Evolutionary conservation across 495 filamentous ascomycete species (phyloP), one percentile per base, ranked within the genome.

Genomic region (Daldinia concentrica): DNA sequence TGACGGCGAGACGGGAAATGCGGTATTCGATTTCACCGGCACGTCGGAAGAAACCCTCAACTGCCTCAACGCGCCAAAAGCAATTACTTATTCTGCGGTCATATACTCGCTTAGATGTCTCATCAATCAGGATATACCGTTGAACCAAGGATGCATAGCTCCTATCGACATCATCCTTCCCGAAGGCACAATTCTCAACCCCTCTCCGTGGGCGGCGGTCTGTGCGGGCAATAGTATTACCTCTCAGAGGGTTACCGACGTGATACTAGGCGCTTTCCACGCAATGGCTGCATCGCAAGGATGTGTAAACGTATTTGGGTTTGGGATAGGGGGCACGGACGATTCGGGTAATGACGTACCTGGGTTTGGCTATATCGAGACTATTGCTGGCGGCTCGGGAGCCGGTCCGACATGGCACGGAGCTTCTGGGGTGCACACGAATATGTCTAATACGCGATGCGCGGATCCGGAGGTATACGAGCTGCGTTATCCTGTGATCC

Each of bases 401-500:
- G 92, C 92, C 0, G 91, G 92, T 0, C 86, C 88, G 11, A 82
- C 84, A 32, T 95, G 92, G 92, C 81, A 89, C 58, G 92, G 92
- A 19, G 90, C 91, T 11, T 87, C 82, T 12, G 92, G 92, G 24
- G 90, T 95, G 26, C 92, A 95, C 70, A 91, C 90, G 5, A 91
- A 94, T 73, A 94, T 94, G 91, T 94, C 92, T 6, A 95, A 95
- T 71, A 95, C 92, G 2, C 88, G 92, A 0, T 94, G 93, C 72
- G 94, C 92, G 4, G 92, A 95, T 77, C 84, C 91, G 0, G 92
- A 95, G 66, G 87, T 94, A 24, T 90, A 94, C 64, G 92, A 95
- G 74, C 84, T 91, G 24, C 85, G 92, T 17, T 94, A 94, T 72
- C 92, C 92, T 1, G 91, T 93, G 6, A 75, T 95, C 2, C 82